Evolutionary conservation across 2,329 filamentous ascomycete genomes (phyloP).

Genomic region (Xylariaceae sp.): DNA sequence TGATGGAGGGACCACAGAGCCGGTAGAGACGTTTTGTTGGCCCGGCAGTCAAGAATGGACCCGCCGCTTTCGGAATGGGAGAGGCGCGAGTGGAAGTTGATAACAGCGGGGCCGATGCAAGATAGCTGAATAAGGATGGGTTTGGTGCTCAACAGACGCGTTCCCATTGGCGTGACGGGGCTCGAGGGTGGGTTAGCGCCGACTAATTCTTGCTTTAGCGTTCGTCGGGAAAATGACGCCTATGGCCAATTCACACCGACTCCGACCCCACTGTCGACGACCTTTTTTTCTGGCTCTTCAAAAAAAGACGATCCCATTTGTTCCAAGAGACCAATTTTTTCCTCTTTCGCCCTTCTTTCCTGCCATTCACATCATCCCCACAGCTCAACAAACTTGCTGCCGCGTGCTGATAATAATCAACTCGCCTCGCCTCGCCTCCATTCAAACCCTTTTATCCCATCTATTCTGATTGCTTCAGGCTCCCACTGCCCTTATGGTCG

Average conservation of each 20-base stretch:
- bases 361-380: constrained; percentile 6
- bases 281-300: constrained; percentile 11
- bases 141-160: constrained; percentile 5
- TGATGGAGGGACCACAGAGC: neutral
- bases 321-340: too few relatives aligned
- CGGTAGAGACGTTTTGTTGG: neutral
- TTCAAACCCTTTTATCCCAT: constrained; percentile 12
- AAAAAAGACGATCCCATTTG: too few relatives aligned
- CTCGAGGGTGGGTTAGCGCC: neutral
- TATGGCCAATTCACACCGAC: constrained; percentile 13
- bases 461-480: constrained; percentile 19
- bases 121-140: neutral
- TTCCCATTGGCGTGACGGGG: too few relatives aligned
- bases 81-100: neutral
- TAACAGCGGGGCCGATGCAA: neutral
- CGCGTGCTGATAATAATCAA: constrained; percentile 9
- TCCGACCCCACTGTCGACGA: constrained; percentile 15
- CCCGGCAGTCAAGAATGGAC: neutral
- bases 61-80: constrained; percentile 16
- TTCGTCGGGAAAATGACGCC: too few relatives aligned
- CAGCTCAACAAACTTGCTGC: neutral
- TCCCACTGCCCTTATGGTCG: constrained; percentile 74
- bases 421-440: constrained; percentile 10
- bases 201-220: constrained; percentile 5
- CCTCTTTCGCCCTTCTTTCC: constrained; percentile 9